Conservation (phyloP, 192 early-diverging fungal genomes). For the Mortierella hygrophila region DNA sequence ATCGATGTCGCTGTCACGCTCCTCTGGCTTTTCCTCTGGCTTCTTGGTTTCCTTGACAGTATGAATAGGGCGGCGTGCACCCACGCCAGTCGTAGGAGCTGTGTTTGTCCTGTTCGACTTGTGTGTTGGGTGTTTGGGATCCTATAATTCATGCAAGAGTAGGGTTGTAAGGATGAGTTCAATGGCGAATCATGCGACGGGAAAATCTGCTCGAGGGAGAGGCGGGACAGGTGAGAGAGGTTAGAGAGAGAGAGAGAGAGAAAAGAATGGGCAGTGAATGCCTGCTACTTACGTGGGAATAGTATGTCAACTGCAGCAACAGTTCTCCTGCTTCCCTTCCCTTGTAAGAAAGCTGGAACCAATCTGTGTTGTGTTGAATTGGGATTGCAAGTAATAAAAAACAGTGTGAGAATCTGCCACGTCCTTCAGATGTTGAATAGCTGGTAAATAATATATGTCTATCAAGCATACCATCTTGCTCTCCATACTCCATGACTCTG, state of each 20-base stretch:
- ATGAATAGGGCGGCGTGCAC: slow-evolving; percentile 39
- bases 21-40: slow-evolving; percentile 36
- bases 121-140: slow-evolving; percentile 42
- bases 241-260: neutral
- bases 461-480: slow-evolving; percentile 61
- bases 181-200: neutral
- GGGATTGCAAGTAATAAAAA: neutral
- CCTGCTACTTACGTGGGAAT: slow-evolving; percentile 35
- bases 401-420: neutral
- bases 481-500: slow-evolving; percentile 62
- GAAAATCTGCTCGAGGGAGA: no score
- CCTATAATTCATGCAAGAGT: slow-evolving; percentile 10
- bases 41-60: slow-evolving; percentile 24
- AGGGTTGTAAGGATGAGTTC: neutral
- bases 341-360: slow-evolving; percentile 53
- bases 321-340: slow-evolving; percentile 50
- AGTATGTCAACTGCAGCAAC: slow-evolving; percentile 48
- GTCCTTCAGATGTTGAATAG: neutral
- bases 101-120: slow-evolving; percentile 23
- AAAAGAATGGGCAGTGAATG: neutral
- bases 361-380: slow-evolving; percentile 10
- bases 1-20: slow-evolving; percentile 20
- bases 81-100: slow-evolving; percentile 1
- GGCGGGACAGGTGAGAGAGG: neutral
- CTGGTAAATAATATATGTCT: neutral